These are phyloP conservation scores for Rhinocladiella mackenziei DNA, from an alignment of 2,329 filamentous ascomycete species.

Conservation along the genomic window DNA sequence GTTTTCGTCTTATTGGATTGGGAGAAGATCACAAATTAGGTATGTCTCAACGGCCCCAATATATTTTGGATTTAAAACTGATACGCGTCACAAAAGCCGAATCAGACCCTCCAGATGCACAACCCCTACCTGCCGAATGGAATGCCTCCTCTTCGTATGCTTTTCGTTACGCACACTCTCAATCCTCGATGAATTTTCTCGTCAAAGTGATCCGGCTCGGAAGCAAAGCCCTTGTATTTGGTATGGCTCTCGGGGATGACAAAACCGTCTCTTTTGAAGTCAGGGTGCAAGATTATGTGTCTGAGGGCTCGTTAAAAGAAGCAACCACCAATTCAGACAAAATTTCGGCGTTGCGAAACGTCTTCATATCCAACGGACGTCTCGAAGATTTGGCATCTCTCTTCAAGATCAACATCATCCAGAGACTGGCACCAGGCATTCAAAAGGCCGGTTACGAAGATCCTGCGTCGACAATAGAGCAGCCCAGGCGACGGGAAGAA, in stretches of 20 bases:
- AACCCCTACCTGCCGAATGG: constrained; percentile 71
- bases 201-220: constrained; percentile 79
- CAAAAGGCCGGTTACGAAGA: constrained; percentile 77
- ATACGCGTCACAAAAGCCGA: constrained; percentile 44
- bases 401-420: constrained; percentile 75
- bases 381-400: constrained; percentile 66
- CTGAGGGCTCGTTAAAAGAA: constrained; percentile 55
- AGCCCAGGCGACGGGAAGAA: constrained; percentile 42
- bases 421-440: constrained; percentile 73
- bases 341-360: constrained; percentile 43
- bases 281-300: constrained; percentile 69
- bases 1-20: constrained; percentile 78
- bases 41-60: constrained; percentile 38
- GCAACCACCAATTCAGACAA: constrained; percentile 35
- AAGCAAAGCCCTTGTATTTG: constrained; percentile 76
- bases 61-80: constrained; percentile 33
- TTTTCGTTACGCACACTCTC: constrained; percentile 81
- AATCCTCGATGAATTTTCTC: constrained; percentile 80
- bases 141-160: constrained; percentile 68
- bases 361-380: constrained; percentile 70
- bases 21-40: constrained; percentile 73
- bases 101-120: constrained; percentile 53
- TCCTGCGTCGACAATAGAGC: constrained; percentile 29
- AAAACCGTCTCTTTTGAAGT: constrained; percentile 75
- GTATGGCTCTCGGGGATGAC: constrained; percentile 73